Evolutionary conservation across 2,329 filamentous ascomycete genomes (phyloP).

Genomic region (Beauveria pseudobassiana): DNA sequence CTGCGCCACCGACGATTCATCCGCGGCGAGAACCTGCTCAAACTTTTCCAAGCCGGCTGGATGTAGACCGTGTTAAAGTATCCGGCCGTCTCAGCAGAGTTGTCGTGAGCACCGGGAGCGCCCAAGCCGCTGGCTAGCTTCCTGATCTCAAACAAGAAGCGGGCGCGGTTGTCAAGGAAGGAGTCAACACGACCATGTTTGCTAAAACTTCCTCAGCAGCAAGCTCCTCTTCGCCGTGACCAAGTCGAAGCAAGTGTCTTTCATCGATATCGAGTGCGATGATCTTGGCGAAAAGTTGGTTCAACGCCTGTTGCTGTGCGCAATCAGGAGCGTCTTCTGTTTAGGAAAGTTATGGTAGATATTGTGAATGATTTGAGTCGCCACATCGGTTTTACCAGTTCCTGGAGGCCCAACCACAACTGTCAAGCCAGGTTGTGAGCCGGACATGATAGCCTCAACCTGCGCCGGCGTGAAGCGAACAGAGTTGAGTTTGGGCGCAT

Average conservation of each 20-base stretch:
- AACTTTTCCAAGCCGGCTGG: slow-evolving; percentile 85
- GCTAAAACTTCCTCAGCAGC: slow-evolving; percentile 80
- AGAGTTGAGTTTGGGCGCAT: slow-evolving; percentile 72
- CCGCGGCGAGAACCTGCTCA: slow-evolving; percentile 48
- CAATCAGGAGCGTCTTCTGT: slow-evolving; percentile 85
- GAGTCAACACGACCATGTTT: slow-evolving; percentile 93
- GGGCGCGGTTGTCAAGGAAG: slow-evolving; percentile 79
- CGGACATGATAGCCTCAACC: slow-evolving; percentile 86
- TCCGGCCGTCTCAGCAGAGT: slow-evolving; percentile 90
- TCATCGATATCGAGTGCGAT: slow-evolving; percentile 93
- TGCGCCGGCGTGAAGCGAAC: slow-evolving; percentile 89
- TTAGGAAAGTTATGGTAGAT: slow-evolving; percentile 96
- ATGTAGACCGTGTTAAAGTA: slow-evolving; percentile 95
- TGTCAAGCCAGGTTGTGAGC: slow-evolving; percentile 87
- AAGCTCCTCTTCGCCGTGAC: slow-evolving; percentile 91
- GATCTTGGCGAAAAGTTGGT: slow-evolving; percentile 97
- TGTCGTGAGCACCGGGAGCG: slow-evolving; percentile 89
- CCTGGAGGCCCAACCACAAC: slow-evolving; percentile 92
- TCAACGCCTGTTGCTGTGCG: slow-evolving; percentile 97
- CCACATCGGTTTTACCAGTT: slow-evolving; percentile 98
- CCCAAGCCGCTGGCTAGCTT: slow-evolving; percentile 77
- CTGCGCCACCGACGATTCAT: slow-evolving; percentile 49
- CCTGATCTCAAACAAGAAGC: slow-evolving; percentile 75
- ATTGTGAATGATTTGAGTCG: slow-evolving; percentile 97
- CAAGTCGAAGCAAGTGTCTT: slow-evolving; percentile 82